phyloP scores from a whole-genome alignment of 2,329 filamentous ascomycete genomes.

The Ascochyta viciae-villosae region DNA sequence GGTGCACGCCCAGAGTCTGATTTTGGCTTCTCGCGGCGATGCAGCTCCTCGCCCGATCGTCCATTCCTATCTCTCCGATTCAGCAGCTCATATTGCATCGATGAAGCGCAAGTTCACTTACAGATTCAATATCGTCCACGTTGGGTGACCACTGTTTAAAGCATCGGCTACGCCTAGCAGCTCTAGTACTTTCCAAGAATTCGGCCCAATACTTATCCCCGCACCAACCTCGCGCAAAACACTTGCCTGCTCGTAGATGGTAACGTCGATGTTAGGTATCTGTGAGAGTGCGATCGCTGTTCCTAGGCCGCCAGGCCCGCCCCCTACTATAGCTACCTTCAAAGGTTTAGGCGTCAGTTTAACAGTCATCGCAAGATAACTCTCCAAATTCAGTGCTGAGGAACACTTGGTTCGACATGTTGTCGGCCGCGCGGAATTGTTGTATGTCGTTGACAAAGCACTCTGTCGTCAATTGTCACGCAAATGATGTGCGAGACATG shows the following conservation, averaged over 20 bases:
- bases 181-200: constrained; percentile 58
- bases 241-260: constrained; percentile 55
- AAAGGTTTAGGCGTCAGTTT: not conserved
- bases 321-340: constrained; percentile 51
- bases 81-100: not conserved
- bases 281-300: constrained; percentile 56
- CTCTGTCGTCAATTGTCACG: constrained; percentile 20
- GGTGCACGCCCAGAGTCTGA: not conserved
- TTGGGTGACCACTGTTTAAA: constrained; percentile 40
- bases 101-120: constrained; percentile 15
- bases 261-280: constrained; percentile 52
- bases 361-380: constrained; percentile 16
- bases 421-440: not conserved
- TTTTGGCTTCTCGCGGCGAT: constrained; percentile 25
- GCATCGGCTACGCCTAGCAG: constrained; percentile 53
- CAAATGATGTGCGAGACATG: constrained; percentile 21
- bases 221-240: constrained; percentile 58
- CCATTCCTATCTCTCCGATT: constrained; percentile 36
- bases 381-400: not conserved
- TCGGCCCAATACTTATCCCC: constrained; percentile 56
- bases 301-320: constrained; percentile 50
- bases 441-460: constrained; percentile 21
- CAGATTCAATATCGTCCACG: constrained; percentile 42
- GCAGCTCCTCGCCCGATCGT: constrained; percentile 36
- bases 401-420: not conserved